Conservation (phyloP, 2,329 filamentous ascomycete genomes). For the Ciborinia camelliae region DNA sequence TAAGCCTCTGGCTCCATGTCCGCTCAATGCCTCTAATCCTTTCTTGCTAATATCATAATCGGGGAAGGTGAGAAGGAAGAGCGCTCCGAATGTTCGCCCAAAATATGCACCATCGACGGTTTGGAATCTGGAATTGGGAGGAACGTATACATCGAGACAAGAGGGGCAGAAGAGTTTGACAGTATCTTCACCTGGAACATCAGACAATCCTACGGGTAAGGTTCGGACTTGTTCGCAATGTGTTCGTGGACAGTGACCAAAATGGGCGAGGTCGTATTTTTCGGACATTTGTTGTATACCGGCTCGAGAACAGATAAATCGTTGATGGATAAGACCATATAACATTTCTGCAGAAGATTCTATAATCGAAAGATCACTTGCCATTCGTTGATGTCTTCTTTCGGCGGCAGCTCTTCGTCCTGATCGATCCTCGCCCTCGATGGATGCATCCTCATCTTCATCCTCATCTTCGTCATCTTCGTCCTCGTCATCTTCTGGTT, state of each 20-base stretch:
- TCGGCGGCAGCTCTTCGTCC: constrained; percentile 51
- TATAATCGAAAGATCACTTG: constrained; percentile 90
- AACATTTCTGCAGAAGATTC: constrained; percentile 97
- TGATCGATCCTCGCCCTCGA: constrained; percentile 57
- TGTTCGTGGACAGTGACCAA: constrained; percentile 91
- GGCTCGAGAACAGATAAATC: constrained; percentile 93
- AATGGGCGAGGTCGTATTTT: constrained; percentile 96
- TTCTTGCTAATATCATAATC: constrained; percentile 84
- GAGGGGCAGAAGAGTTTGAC: constrained; percentile 98
- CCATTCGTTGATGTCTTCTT: constrained; percentile 77
- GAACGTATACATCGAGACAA: constrained; percentile 94
- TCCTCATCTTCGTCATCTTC: constrained; percentile 70
- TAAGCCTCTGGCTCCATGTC: constrained; percentile 37
- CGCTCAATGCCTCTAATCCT: constrained; percentile 55
- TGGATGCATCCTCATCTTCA: constrained; percentile 65
- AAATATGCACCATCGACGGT: constrained; percentile 98
- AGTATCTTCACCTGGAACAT: constrained; percentile 93
- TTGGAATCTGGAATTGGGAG: constrained; percentile 95
- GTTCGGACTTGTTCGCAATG: constrained; percentile 88
- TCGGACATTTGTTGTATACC: constrained; percentile 99
- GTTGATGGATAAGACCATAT: constrained; percentile 96
- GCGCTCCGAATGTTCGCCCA: constrained; percentile 90
- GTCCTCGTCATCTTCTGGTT: constrained; percentile 90
- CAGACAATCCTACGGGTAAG: constrained; percentile 87
- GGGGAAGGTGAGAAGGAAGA: constrained; percentile 98